Conservation (phyloP, 2,329 filamentous ascomycete genomes). For the Colletotrichum melonis region DNA sequence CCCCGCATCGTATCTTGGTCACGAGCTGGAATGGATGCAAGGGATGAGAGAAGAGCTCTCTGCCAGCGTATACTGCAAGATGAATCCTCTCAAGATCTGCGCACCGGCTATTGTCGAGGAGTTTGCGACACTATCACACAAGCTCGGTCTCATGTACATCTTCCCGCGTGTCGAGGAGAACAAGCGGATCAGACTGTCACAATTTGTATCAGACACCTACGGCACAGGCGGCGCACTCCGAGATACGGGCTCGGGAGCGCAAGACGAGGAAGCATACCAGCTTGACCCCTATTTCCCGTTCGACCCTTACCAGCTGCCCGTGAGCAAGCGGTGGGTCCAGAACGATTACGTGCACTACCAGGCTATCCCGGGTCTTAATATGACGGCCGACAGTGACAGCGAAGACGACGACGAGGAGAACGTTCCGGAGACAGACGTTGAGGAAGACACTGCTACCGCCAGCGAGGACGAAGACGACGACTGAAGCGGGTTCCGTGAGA, state of each 20-base stretch:
- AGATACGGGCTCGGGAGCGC: conserved; percentile 62
- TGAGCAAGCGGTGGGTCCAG: conserved; percentile 89
- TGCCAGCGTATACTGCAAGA: conserved; percentile 83
- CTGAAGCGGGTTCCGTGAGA: conserved; percentile 36
- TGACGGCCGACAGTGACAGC: conserved; percentile 65
- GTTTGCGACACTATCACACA: conserved; percentile 88
- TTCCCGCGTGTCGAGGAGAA: conserved; percentile 91
- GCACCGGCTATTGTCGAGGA: conserved; percentile 90
- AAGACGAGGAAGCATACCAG: conserved; percentile 83
- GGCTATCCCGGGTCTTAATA: conserved; percentile 76
- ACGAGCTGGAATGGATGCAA: conserved; percentile 82
- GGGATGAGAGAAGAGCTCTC: conserved; percentile 80
- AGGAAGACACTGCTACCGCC: conserved; percentile 65
- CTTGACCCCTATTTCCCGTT: conserved; percentile 97
- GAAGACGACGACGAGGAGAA: conserved; percentile 62
- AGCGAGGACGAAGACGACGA: conserved; percentile 57
- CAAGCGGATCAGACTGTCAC: conserved; percentile 85
- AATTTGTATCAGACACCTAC: conserved; percentile 71
- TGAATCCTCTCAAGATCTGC: conserved; percentile 97
- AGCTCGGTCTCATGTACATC: conserved; percentile 89
- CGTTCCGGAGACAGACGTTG: conserved; percentile 54
- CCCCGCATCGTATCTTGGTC: conserved; percentile 68
- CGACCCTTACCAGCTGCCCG: conserved; percentile 91
- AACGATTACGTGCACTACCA: conserved; percentile 86
- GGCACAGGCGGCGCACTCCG: conserved; percentile 65